Evolutionary conservation across 192 early-diverging fungal genomes (phyloP).

Genomic region (Coemansia erecta): DNA sequence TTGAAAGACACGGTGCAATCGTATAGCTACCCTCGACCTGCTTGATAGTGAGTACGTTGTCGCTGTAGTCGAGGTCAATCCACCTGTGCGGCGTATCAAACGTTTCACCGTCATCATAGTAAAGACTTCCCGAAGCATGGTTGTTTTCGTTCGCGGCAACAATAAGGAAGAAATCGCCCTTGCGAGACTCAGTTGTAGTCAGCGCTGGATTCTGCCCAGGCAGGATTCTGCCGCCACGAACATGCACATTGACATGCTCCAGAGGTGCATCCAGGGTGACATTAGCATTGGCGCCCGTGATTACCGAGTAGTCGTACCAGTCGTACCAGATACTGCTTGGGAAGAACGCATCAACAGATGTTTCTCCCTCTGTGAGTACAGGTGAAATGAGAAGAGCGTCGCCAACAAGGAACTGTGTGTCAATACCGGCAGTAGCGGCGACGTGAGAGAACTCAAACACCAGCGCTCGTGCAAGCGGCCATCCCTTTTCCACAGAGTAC

Average conservation of each 20-base stretch:
- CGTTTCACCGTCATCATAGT: constrained; percentile 65
- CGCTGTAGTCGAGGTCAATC: constrained; percentile 17
- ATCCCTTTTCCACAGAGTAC: constrained; percentile 52
- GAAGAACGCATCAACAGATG: constrained; percentile 61
- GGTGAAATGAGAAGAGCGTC: constrained; percentile 59
- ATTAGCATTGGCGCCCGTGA: constrained; percentile 16
- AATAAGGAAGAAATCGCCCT: constrained; percentile 50
- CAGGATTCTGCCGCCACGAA: constrained; percentile 61
- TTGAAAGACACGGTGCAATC: not conserved
- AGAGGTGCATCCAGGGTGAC: constrained; percentile 51
- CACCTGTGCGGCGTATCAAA: constrained; percentile 24
- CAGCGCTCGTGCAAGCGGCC: constrained; percentile 57
- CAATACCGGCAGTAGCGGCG: constrained; percentile 37
- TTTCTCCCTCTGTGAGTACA: constrained; percentile 50
- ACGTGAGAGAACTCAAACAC: constrained; percentile 55
- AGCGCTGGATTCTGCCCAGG: constrained; percentile 53
- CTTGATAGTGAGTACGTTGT: constrained; percentile 6
- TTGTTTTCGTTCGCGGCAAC: constrained; percentile 56
- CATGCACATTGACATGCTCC: constrained; percentile 61
- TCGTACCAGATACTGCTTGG: constrained; percentile 66
- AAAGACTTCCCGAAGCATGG: constrained; percentile 54
- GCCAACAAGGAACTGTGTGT: constrained; percentile 63
- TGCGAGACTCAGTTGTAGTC: constrained; percentile 51
- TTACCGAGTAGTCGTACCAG: constrained; percentile 39
- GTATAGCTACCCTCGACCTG: constrained; percentile 1